These are phyloP conservation scores for Coelastrella sp. DNA, from an alignment of 139 green algal genomes.

Conservation along the genomic window DNA sequence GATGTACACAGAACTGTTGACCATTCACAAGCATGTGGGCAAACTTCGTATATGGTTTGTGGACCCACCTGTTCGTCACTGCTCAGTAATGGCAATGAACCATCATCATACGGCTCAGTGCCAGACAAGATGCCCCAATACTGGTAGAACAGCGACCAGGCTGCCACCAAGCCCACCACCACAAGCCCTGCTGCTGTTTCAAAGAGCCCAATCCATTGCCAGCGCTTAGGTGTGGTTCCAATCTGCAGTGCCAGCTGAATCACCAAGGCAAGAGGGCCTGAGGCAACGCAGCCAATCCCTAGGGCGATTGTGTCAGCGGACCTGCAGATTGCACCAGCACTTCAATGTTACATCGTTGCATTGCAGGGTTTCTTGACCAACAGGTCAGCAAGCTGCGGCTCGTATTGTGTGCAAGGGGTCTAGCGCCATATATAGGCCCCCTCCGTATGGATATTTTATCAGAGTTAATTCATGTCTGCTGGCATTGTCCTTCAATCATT, in stretches of 20 bases:
- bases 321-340: conserved; percentile 21
- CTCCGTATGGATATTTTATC: too few species aligned
- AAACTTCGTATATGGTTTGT: neutral
- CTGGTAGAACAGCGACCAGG: conserved; percentile 47
- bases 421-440: too few species aligned
- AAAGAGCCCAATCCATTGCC: conserved; percentile 73
- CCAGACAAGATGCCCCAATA: conserved; percentile 45
- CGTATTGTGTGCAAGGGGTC: too few species aligned
- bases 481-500: too few species aligned
- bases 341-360: neutral
- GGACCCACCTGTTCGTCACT: neutral
- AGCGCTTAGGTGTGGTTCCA: conserved; percentile 29
- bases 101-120: conserved; percentile 34
- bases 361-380: too few species aligned
- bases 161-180: conserved; percentile 27
- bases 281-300: conserved; percentile 64
- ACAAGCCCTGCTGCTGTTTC: conserved; percentile 57
- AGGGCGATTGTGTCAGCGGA: conserved; percentile 86
- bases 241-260: conserved; percentile 63
- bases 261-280: conserved; percentile 71
- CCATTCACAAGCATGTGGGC: neutral
- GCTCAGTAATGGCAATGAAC: conserved; percentile 1
- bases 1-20: neutral
- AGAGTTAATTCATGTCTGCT: too few species aligned
- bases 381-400: too few species aligned